phyloP scores from a whole-genome alignment of 2,329 filamentous ascomycete genomes.

The Annulohypoxylon truncatum region DNA sequence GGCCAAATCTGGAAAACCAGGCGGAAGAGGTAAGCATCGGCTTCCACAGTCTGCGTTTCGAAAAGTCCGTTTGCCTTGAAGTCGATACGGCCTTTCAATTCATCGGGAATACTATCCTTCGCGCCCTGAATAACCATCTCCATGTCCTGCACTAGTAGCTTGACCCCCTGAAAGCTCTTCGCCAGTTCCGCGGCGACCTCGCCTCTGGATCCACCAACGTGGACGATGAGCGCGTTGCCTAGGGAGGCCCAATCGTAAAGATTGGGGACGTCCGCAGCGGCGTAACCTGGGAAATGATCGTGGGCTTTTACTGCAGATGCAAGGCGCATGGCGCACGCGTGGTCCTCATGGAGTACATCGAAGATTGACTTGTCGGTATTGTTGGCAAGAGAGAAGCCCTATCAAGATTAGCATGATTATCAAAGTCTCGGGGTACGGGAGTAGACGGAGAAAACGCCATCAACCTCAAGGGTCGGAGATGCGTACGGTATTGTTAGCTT shows the following conservation, averaged over 20 bases:
- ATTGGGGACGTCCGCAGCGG: constrained; percentile 21
- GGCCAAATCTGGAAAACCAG: constrained; percentile 41
- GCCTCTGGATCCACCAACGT: constrained; percentile 42
- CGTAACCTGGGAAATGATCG: constrained; percentile 37
- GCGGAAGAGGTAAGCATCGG: constrained; percentile 44
- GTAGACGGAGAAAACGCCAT: constrained; percentile 20
- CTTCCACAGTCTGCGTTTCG: constrained; percentile 37
- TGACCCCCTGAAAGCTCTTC: constrained; percentile 33
- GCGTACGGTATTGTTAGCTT: constrained; percentile 42
- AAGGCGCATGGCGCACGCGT: constrained; percentile 30
- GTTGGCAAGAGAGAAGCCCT: constrained; percentile 41
- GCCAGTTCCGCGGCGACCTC: constrained; percentile 41
- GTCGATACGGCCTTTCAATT: constrained; percentile 40
- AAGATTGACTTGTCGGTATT: constrained; percentile 26
- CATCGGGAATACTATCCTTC: constrained; percentile 30
- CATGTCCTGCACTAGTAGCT: constrained; percentile 44
- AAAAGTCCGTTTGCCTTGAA: constrained; percentile 44
- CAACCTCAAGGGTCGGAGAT: neutral
- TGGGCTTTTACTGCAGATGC: constrained; percentile 26
- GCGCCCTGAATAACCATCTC: constrained; percentile 36
- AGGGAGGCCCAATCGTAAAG: constrained; percentile 46
- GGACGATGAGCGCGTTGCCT: constrained; percentile 33
- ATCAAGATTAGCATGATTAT: constrained; percentile 26
- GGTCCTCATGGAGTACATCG: constrained; percentile 21
- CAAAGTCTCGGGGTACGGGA: neutral